These are phyloP conservation scores for Aspergillus sp. DNA, from an alignment of 2,329 filamentous ascomycete species.

Conservation along the genomic window DNA sequence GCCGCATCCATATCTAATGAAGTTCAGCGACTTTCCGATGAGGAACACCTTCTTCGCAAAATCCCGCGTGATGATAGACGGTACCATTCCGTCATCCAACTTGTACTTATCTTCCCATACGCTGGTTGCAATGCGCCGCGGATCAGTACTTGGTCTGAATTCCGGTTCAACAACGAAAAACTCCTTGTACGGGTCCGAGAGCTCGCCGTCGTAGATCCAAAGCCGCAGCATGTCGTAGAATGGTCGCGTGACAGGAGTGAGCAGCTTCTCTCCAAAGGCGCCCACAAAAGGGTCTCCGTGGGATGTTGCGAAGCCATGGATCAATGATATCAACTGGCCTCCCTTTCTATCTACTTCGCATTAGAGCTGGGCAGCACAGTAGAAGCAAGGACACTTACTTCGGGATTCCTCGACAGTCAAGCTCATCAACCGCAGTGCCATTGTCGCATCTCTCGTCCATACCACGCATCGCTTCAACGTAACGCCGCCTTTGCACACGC, in stretches of 20 bases:
- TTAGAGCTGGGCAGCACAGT: slow-evolving; percentile 6
- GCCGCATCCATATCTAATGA: slow-evolving; percentile 89
- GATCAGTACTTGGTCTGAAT: slow-evolving; percentile 41
- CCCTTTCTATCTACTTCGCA: slow-evolving; percentile 54
- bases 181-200: slow-evolving; percentile 90
- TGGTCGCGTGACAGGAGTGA: slow-evolving; percentile 78
- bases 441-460: slow-evolving; percentile 94
- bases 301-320: slow-evolving; percentile 85
- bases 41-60: slow-evolving; percentile 95
- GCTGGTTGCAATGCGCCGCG: slow-evolving; percentile 57
- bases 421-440: slow-evolving; percentile 88
- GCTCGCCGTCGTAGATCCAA: slow-evolving; percentile 97
- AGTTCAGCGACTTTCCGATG: slow-evolving; percentile 96
- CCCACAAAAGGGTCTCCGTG: slow-evolving; percentile 93
- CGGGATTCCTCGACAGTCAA: slow-evolving; percentile 86
- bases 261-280: slow-evolving; percentile 79
- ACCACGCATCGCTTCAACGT: slow-evolving; percentile 92
- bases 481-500: slow-evolving; percentile 76
- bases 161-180: slow-evolving; percentile 90
- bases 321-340: slow-evolving; percentile 84
- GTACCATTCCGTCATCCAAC: slow-evolving; percentile 74
- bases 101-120: slow-evolving; percentile 99
- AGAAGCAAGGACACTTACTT: slow-evolving; percentile 37
- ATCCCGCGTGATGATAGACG: slow-evolving; percentile 83
- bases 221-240: slow-evolving; percentile 94